Evolutionary conservation across 176 grass and related monocot species (phyloP), one percentile per base, ranked within the genome.

Genomic region (Hordeum marinum): DNA sequence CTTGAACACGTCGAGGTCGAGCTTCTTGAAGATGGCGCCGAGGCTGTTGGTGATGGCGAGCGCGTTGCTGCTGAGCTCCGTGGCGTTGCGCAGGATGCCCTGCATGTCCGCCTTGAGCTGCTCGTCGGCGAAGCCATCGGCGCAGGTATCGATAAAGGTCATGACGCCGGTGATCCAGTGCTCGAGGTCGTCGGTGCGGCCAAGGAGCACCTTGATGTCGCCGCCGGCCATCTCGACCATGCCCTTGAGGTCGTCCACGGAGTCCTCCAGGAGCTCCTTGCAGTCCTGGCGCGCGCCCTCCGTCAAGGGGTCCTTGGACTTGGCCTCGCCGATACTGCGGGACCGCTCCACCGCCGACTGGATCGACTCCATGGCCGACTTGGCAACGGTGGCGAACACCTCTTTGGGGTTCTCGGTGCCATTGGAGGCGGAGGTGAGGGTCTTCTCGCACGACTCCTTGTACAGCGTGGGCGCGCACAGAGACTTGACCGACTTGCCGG

Each of bases 51-150:
- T 85, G 77, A 98, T 89, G 58, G 87, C 89, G 31, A 98, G 90
- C 59, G 90, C 93, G 76, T 98, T 98, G 87, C 95, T 98, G 80
- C 90, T 95, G 24, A 90, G 84, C 83, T 91, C 71, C 0, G 93
- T 88, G 57, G 91, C 84, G 45, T 93, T 95, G 70, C 86, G 82
- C 59, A 98, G 86, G 46, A 80, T 80, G 1, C 15, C 25, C 46
- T 88, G 27, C 96, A 98, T 98, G 65, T 88, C 87, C 2, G 72
- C 52, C 35, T 89, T 88, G 9, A 94, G 85, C 63, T 90, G 80
- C 25, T 88, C 89, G 63, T 98, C 87, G 1, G 90, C 46, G 84
- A 98, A 93, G 1, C 91, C 93, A 31, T 98, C 95, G 23, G 90
- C 40, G 63, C 95, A 98, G 67, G 87, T 92, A 68, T 91, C 85